Evolutionary conservation across 1,284 basidiomycete species (phyloP), one percentile per base, ranked within the genome.

Genomic region (Polyporus tsugae): DNA sequence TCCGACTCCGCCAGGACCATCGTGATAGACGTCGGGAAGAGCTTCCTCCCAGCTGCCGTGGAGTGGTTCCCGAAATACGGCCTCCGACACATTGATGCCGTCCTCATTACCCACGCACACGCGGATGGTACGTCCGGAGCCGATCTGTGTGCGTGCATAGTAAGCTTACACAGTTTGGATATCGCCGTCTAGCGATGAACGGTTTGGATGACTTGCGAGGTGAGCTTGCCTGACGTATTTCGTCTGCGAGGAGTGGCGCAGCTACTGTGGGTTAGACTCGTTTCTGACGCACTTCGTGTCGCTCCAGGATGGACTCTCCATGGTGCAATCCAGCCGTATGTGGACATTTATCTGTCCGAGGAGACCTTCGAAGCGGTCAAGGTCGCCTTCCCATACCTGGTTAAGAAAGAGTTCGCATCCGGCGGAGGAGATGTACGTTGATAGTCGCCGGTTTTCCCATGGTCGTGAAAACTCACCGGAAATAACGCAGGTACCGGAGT

Each of bases 31-130:
- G 91, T 89, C 66, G 93, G 92, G 70, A 95, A 94, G 82, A 93
- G 87, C 72, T 95, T 94, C 80, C 89, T 90, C 75, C 85, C 89
- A 15, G 87, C 91, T 59, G 92, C 93, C 2, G 70, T 92, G 55
- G 91, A 95, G 76, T 92, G 90, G 89, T 95, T 95, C 79, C 93
- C 93, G 11, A 89, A 89, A 75, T 89, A 91, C 75, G 86, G 87
- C 15, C 79, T 95, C 63, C 84, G 93, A 68, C 83, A 83, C 71
- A 94, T 95, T 71, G 93, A 95, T 76, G 93, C 91, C 41, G 83
- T 95, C 13, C 81, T 95, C 29, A 86, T 95, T 53, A 94, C 93
- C 0, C 93, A 95, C 79, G 87, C 90, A 11, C 92, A 93, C 77
- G 91, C 92, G 69, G 92, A 93, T 78, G 91, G 91, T 92, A 72